phyloP scores from a whole-genome alignment of 2,329 filamentous ascomycete species.

The Trichoderma simmonsii region DNA sequence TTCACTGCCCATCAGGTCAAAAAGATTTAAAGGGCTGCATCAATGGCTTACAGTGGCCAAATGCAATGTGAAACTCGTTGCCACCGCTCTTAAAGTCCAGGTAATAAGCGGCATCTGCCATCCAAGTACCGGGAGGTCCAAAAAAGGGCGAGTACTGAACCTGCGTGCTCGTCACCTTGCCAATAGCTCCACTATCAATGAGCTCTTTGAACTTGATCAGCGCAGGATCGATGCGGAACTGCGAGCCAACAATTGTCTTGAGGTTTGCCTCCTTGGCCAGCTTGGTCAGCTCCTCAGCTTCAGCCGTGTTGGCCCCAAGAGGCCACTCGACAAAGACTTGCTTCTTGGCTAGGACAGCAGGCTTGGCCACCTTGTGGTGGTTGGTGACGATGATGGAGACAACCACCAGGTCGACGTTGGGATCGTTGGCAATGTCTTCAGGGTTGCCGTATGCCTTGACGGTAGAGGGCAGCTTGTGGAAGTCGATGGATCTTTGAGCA shows the following conservation, averaged over 20 bases:
- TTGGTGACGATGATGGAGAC: conserved; percentile 48
- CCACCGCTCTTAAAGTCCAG: conserved; percentile 27
- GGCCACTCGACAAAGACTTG: conserved; percentile 54
- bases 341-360: conserved; percentile 46
- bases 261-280: conserved; percentile 33
- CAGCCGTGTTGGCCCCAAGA: conserved; percentile 38
- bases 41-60: conserved; percentile 18
- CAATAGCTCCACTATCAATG: conserved; percentile 17
- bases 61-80: conserved; percentile 26
- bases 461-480: conserved; percentile 38
- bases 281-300: conserved; percentile 39
- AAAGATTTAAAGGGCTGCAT: not conserved
- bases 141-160: not conserved
- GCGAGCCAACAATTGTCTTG: conserved; percentile 44
- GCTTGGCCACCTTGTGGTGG: conserved; percentile 34
- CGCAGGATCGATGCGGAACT: conserved; percentile 43
- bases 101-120: conserved; percentile 23
- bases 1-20: not conserved
- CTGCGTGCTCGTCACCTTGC: conserved; percentile 15
- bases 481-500: conserved; percentile 40
- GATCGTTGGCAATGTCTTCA: conserved; percentile 43
- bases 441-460: conserved; percentile 47
- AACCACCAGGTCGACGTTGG: conserved; percentile 50
- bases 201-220: conserved; percentile 23
- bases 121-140: conserved; percentile 19